Conservation (phyloP, 176 grass and related monocot genomes). For the Oryza officinalis region DNA sequence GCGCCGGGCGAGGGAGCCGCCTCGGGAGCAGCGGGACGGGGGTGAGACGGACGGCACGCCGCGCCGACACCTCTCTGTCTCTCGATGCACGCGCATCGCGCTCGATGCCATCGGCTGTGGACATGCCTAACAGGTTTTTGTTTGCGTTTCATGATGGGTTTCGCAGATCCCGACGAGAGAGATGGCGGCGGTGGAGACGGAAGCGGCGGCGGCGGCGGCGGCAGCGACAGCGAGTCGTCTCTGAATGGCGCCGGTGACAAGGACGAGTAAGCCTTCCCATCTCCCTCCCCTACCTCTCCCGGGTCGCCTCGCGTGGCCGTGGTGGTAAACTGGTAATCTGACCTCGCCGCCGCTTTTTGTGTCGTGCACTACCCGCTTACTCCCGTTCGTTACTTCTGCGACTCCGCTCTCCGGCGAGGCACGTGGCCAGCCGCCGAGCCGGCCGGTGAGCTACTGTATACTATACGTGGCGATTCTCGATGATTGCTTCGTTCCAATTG, state of each 20-base stretch:
- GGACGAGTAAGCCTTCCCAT: constrained; percentile 41
- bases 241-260: constrained; percentile 32
- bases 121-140: constrained; percentile 25
- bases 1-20: background rate
- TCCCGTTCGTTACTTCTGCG: background rate
- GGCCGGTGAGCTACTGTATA: constrained; percentile 3
- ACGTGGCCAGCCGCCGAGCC: background rate
- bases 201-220: constrained; percentile 21
- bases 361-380: background rate
- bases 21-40: background rate
- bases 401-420: background rate
- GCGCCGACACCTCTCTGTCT: background rate
- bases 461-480: background rate
- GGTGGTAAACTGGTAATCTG: constrained; percentile 40
- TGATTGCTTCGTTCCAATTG: constrained; percentile 23
- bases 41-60: constrained; percentile 40
- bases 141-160: constrained; percentile 14
- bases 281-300: background rate
- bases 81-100: constrained; percentile 22
- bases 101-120: constrained; percentile 1
- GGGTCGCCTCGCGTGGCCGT: background rate
- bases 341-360: background rate
- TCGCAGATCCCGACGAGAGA: constrained; percentile 43
- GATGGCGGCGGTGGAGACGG: constrained; percentile 7
- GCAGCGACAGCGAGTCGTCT: constrained; percentile 34